phyloP scores from a whole-genome alignment of 192 early-diverging fungal species.

The Coemansia sp. region DNA sequence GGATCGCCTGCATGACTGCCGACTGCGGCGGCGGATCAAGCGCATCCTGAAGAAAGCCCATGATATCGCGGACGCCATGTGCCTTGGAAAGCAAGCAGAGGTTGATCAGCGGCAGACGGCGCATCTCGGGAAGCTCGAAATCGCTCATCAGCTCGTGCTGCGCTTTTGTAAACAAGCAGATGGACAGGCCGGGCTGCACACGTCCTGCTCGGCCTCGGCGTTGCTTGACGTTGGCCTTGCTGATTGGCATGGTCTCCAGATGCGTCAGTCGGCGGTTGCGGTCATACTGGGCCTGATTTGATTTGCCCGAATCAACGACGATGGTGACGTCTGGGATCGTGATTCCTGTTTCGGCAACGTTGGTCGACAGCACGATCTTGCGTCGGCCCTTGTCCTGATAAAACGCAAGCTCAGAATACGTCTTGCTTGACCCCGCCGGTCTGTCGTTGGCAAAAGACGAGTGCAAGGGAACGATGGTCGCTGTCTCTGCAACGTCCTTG shows the following conservation, averaged over 20 bases:
- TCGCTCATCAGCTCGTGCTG: conserved; percentile 50
- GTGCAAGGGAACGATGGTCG: conserved; percentile 63
- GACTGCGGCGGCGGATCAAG: conserved; percentile 72
- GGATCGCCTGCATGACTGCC: conserved; percentile 63
- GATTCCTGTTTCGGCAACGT: conserved; percentile 73
- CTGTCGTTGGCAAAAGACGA: conserved; percentile 50
- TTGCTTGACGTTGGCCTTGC: conserved; percentile 61
- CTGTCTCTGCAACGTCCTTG: background rate
- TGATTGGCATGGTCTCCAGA: conserved; percentile 50
- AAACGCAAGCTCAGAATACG: conserved; percentile 56
- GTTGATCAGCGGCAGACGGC: conserved; percentile 72
- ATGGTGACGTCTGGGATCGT: conserved; percentile 69
- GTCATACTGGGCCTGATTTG: conserved; percentile 67
- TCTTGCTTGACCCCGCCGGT: background rate
- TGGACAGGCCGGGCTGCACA: conserved; percentile 58
- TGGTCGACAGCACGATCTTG: conserved; percentile 88
- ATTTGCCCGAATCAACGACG: conserved; percentile 69
- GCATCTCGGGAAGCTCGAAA: conserved; percentile 62
- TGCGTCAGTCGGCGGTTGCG: conserved; percentile 58
- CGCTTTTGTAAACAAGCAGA: conserved; percentile 55
- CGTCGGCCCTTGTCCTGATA: conserved; percentile 53
- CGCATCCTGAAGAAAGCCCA: conserved; percentile 59
- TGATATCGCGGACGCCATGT: conserved; percentile 64
- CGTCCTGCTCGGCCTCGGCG: conserved; percentile 65
- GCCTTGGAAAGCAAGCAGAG: conserved; percentile 71